These are phyloP conservation scores for Ascoidea rubescens DNA, from an alignment of 805 yeast species.

Conservation along the genomic window DNA sequence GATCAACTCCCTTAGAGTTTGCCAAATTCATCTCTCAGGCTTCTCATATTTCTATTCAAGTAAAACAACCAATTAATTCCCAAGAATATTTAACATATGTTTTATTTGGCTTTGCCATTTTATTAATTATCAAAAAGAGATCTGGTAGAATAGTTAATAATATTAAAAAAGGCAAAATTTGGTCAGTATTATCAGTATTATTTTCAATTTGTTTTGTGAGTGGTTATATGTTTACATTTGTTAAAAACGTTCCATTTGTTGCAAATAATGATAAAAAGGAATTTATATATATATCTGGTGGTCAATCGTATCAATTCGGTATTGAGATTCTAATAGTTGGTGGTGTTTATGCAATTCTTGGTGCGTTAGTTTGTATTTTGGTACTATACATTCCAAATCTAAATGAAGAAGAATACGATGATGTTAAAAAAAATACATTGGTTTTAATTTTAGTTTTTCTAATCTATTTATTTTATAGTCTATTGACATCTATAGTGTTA, in stretches of 20 bases:
- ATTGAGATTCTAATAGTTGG: slow-evolving; percentile 45
- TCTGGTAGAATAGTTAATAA: background rate
- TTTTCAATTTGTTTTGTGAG: slow-evolving; percentile 33
- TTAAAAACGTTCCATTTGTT: slow-evolving; percentile 48
- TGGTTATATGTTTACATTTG: slow-evolving; percentile 53
- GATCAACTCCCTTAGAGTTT: slow-evolving; percentile 26
- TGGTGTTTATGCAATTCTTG: slow-evolving; percentile 33
- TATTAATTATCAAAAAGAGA: slow-evolving; percentile 6
- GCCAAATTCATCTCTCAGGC: slow-evolving; percentile 38
- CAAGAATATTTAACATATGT: background rate
- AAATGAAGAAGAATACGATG: background rate
- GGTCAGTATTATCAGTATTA: slow-evolving; percentile 22
- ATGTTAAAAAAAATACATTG: background rate
- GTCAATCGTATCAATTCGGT: slow-evolving; percentile 57
- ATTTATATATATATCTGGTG: slow-evolving; percentile 50
- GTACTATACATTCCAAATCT: slow-evolving; percentile 21
- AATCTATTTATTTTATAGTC: background rate
- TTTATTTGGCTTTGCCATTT: slow-evolving; percentile 2
- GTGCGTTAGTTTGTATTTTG: slow-evolving; percentile 24
- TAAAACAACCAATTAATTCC: slow-evolving; percentile 20
- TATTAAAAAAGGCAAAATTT: slow-evolving; percentile 10
- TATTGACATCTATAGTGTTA: background rate
- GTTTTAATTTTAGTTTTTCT: background rate
- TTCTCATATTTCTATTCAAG: slow-evolving; percentile 26
- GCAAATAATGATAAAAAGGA: slow-evolving; percentile 35